Conservation (phyloP, 169 alveolate species). For the Plasmodium gallinaceum region DNA sequence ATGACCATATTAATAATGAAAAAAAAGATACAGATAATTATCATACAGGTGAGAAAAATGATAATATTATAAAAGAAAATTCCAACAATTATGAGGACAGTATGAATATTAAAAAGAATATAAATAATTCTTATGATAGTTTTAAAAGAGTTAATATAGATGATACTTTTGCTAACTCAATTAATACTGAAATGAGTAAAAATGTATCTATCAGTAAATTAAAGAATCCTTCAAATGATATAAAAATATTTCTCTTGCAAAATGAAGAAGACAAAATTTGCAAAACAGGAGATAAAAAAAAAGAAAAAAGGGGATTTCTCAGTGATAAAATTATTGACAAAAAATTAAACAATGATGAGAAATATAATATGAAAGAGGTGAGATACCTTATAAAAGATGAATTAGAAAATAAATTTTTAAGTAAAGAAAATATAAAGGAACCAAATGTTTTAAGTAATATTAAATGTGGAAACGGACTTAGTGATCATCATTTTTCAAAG, state of each 20-base stretch:
- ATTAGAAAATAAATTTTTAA: background rate
- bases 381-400: background rate
- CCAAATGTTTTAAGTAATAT: constrained; percentile 5
- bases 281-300: background rate
- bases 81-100: background rate
- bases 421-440: background rate
- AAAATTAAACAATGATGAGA: background rate
- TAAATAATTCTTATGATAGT: background rate
- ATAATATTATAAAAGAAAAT: background rate
- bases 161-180: background rate
- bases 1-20: background rate
- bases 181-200: background rate
- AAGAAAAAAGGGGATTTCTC: background rate
- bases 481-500: background rate
- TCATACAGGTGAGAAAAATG: constrained; percentile 9
- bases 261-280: background rate
- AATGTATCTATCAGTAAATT: background rate
- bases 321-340: background rate
- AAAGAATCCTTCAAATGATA: background rate
- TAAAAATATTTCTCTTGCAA: background rate
- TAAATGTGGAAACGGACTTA: constrained; percentile 15
- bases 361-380: background rate
- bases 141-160: background rate
- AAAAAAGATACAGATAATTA: background rate
- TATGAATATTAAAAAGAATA: background rate